These are phyloP conservation scores for Sporisorium sorghi DNA, from an alignment of 1,284 basidiomycete species.

Conservation along the genomic window DNA sequence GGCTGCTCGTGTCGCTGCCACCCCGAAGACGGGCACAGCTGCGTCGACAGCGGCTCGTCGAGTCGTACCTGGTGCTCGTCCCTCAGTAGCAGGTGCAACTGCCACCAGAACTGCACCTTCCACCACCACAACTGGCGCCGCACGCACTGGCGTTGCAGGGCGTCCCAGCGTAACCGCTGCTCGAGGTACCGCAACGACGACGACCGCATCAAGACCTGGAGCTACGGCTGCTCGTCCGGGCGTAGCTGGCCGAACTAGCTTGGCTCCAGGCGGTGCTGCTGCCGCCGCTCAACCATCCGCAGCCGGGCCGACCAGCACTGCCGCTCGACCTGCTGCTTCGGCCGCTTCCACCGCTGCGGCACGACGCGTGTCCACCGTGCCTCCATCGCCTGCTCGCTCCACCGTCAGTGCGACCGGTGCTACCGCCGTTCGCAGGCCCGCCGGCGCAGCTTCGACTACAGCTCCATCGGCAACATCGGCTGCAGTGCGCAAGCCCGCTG, in stretches of 20 bases:
- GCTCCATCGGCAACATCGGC: conserved; percentile 17
- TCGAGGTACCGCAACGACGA: conserved; percentile 6
- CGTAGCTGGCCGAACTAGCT: conserved; percentile 33
- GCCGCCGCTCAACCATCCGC: conserved; percentile 26
- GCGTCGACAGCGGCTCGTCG: conserved; percentile 30
- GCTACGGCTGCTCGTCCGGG: conserved; percentile 16
- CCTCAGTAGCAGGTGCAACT: conserved; percentile 24
- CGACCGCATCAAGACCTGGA: conserved; percentile 11
- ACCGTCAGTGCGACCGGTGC: conserved; percentile 18
- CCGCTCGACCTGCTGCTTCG: conserved; percentile 24
- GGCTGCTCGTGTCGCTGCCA: conserved; percentile 9
- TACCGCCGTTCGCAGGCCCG: conserved; percentile 17
- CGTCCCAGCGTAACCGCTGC: conserved; percentile 25
- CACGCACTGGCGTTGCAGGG: conserved; percentile 25
- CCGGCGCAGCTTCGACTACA: conserved; percentile 13
- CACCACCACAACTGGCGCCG: conserved; percentile 8
- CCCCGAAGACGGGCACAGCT: conserved; percentile 12
- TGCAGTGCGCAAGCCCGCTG: conserved; percentile 30
- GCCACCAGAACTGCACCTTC: conserved; percentile 15
- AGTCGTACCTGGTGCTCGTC: conserved; percentile 24
- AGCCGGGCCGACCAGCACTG: conserved; percentile 11
- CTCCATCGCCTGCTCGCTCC: conserved; percentile 43
- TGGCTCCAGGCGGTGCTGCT: conserved; percentile 23
- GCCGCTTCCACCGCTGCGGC: conserved; percentile 19
- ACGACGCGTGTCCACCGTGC: conserved; percentile 34